These are phyloP conservation scores for Cryptococcus hybrid DNA, from an alignment of 1,284 basidiomycete genomes.

Conservation along the genomic window DNA sequence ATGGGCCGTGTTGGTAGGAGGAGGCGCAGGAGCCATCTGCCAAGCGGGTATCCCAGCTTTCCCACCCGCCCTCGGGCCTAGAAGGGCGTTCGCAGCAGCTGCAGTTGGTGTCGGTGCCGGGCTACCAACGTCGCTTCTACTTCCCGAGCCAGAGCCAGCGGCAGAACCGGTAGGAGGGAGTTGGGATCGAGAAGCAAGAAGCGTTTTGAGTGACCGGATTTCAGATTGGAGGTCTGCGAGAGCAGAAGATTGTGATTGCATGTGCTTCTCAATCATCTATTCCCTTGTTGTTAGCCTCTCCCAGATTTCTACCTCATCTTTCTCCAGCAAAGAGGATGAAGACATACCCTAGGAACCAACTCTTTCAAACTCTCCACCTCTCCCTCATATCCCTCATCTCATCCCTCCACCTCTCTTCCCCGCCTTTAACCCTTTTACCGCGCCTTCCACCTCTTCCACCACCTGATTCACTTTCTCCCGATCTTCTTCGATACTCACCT, in stretches of 20 bases:
- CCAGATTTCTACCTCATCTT: not conserved
- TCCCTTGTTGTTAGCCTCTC: not conserved
- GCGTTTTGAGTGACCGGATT: slow-evolving; percentile 88
- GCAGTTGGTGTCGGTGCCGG: slow-evolving; percentile 15
- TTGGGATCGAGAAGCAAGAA: slow-evolving; percentile 75
- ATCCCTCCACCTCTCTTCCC: slow-evolving; percentile 70
- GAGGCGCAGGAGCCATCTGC: slow-evolving; percentile 58
- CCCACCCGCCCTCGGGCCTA: slow-evolving; percentile 25
- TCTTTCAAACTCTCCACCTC: slow-evolving; percentile 89
- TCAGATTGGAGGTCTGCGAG: slow-evolving; percentile 75
- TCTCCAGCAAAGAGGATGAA: not conserved
- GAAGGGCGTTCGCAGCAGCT: slow-evolving; percentile 42
- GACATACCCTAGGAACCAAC: slow-evolving; percentile 79
- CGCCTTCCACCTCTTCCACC: slow-evolving; percentile 74
- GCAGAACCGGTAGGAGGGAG: slow-evolving; percentile 10
- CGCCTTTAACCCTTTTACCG: slow-evolving; percentile 72
- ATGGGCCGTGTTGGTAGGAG: not conserved
- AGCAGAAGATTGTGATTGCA: slow-evolving; percentile 69
- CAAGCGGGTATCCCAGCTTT: slow-evolving; percentile 72
- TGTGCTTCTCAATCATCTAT: slow-evolving; percentile 92
- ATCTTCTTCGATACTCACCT: slow-evolving; percentile 81
- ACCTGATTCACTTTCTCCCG: slow-evolving; percentile 72
- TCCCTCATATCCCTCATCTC: slow-evolving; percentile 87
- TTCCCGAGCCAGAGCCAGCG: slow-evolving; percentile 51
- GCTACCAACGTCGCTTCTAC: not conserved